Base-by-base conservation (phyloP, 139 green algal species). In the Chlamydomonas sp. region DNA sequence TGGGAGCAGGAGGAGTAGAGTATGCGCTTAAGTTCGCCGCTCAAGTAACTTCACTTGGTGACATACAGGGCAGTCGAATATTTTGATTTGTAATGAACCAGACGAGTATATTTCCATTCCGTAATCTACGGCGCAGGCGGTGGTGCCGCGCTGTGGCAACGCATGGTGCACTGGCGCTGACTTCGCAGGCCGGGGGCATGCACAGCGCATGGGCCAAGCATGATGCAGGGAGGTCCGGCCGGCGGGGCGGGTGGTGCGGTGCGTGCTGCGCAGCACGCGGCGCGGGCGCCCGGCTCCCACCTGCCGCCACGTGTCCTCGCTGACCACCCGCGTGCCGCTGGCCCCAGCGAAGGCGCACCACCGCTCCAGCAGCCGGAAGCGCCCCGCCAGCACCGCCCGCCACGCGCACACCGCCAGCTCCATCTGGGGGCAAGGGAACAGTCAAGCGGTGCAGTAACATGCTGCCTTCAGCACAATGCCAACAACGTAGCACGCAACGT, bases 291-390 rank as follows among this genome's bases (percentile, higher is more conserved):
- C 60, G 2, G 16, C 77, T 17, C 91, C 14, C 72, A 95, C 93
- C 92, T 96, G 92, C 0, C 93, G 85, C 95, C 95, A 97, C 12
- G 93, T 94, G 90, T 97, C 95, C 77, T 97, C 93, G 5, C 83
- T 92, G 1, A 97, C 88, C 16, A 96, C 92, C 9, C 10, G 64
- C 1, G 85, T 1, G 0, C 20, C n/a, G 58, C 78, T 88, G 5
- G 77, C 83, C 15, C 31, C 68, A 6, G 95, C 85, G 73, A 95
- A 97, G 1, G 76, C 78, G 63, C 90, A 93, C 92, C 92, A 97
- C 7, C 84, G 80, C 18, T 95, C 88, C 72, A 97, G 82, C 59
- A 97, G 93, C 8, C 95, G 84, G 86, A 97, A 97, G 6, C 95
- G 89, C 2, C 92, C 93, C 17, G 74, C 8, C 85, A 97, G 63